Base-by-base conservation (phyloP, 768 basidiomycete genomes). In the Hygrophorus pudorinus region DNA sequence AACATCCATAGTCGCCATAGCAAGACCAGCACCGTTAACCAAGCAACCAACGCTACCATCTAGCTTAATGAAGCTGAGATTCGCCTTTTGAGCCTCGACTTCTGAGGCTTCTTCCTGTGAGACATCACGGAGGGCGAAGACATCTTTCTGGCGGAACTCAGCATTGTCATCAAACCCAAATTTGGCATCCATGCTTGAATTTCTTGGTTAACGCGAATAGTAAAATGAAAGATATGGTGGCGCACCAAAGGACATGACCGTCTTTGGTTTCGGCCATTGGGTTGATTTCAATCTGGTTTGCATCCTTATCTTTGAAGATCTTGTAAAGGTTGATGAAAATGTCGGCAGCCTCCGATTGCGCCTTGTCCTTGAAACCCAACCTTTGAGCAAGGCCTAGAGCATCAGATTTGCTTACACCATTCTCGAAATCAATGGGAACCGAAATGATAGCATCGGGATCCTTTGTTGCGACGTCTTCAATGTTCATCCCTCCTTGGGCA, bases 1-100 rank as follows among this genome's bases (percentile, higher is more conserved):
- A n/a, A 98, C 94, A 57, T 99, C 96, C 96, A 99, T 98, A 45
- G 96, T 99, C 30, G 96, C 96, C 96, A 99, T 99, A 41, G 96
- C 96, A 49, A 99, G 70, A 57, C 96, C 96, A 41, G 96, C 96
- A 56, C 96, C 96, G 56, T 99, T 99, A 50, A 99, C 96, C 42
- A 99, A 71, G 68, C 96, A 99, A 21, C 96, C 96, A 48, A 99
- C 81, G 64, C 76, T 86, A 24, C 96, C 96, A 58, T 99, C 96
- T 35, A 99, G 82, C 68, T 99, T 97, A 75, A 98, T 98, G 63
- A 97, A 98, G 72, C 93, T 97, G 58, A 99, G 75, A 60, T 86
- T 83, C 50, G 86, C 87, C 62, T 94, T 87, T 65, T 93, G 92
- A 16, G 96, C 96, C 63, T 96, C 91, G 27, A 99, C 94, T 64